Base-by-base conservation (phyloP, 2,329 filamentous ascomycete genomes). In the Knoxdaviesia proteae region DNA sequence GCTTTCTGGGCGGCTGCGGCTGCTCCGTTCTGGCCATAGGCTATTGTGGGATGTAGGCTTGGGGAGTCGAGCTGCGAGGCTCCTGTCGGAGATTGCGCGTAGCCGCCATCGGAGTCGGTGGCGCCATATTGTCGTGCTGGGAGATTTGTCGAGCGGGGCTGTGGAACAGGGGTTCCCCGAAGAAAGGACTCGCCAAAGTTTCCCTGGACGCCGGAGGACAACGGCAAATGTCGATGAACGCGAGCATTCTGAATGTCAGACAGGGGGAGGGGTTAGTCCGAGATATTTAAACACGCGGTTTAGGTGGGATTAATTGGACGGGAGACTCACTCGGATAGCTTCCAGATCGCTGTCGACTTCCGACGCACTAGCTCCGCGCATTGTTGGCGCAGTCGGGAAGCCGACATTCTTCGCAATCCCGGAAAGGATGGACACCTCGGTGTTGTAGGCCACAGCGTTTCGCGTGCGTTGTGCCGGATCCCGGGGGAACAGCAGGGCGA, bases 381-480 rank as follows among this genome's bases (percentile, higher is more conserved):
- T 79, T 34, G 82, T 70, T 20, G 90, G 90, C n/a, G 87, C 90
- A 33, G 88, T 87, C 34, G 90, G 90, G 60, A 98, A 98, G 30
- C 90, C 90, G 53, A 93, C 78, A 56, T 94, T 87, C 61, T 94
- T 96, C 34, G 88, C 87, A 42, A 96, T 69, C 35, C 88, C 88
- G 5, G 87, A 79, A 45, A 98, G 64, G 32, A 94, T 75, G 0
- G 87, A 93, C 5, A 98, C 87, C 57, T 98, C 90, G 49, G 80
- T 82, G 57, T 94, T 96, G 63, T 96, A 96, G 39, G 87, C 81
- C 41, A 86, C 72, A 51, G 93, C 87, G 48, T 94, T 82, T 47
- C 75, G 70, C 46, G 93, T 71, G 53, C 88, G 83, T 52, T 87
- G 79, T 32, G 77, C 71, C 47, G 77, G 74, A 48, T 79, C 77